Evolutionary conservation across 345 rosid genomes (phyloP), one percentile per base, ranked within the genome.

Genomic region (Populus simonii): DNA sequence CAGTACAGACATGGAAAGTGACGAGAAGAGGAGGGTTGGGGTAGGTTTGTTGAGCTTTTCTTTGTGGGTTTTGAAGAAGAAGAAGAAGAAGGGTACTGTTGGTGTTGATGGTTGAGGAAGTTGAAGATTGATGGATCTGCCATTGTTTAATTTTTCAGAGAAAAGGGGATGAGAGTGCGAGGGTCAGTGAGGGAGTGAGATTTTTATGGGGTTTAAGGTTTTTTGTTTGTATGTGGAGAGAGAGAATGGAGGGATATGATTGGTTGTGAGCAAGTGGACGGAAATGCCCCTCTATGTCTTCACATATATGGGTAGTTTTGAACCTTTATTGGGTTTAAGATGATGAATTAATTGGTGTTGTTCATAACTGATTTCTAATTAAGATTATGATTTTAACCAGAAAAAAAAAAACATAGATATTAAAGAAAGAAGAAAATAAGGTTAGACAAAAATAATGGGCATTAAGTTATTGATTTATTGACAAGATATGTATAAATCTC

Each of bases 1-100:
- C 98, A 94, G 88, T 89, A 94, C 8, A 87, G 95, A 73, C 98
- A 94, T 0, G 83, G 89, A 73, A 94, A 94, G 81, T 89, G 86
- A 33, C 91, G 82, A 1, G 78, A 29, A 18, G 88, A 35, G 78
- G 85, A 0, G 77, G 82, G 12, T 65, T 74, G 6, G 77, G 57
- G 36, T 1, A 66, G 70, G 13, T 7, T 57, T 55, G 73, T 6
- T 27, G 82, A 81, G 53, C 71, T 73, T 35, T 81, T 77, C 55
- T 57, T 83, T 45, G 68, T 36, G 55, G 85, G 78, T 51, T 51
- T 84, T 6, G 87, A 62, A 74, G 78, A 71, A 41, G 82, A 27
- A 25, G 77, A 47, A 18, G 78, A 6, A 53, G 23, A 20, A 3
- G 45, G 23, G 15, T 29, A 27, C 13, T 72, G 59, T 6, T 68